Base-by-base conservation (phyloP, 2,329 filamentous ascomycete genomes). In the Aspergillus clavatus region DNA sequence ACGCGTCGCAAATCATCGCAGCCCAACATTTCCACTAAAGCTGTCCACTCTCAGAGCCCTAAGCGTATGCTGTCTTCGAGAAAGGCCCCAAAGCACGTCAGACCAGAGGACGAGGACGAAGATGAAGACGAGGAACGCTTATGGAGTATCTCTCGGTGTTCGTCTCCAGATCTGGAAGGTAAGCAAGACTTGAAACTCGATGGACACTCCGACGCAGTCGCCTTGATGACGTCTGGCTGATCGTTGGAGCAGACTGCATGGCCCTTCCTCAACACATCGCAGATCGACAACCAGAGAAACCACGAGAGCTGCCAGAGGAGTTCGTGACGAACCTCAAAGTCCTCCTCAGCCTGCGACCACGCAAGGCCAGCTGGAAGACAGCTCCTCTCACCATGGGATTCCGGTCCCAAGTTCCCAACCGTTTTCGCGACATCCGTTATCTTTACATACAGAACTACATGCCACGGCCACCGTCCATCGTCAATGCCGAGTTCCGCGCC, bases 1-100 rank as follows among this genome's bases (percentile, higher is more conserved):
- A 55, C 57, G 40, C 61, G 66, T 26, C 62, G 64, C 46, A 68
- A 64, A 47, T 69, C 66, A 6, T 65, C 66, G 4, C 65, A 68
- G 43, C 46, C 58, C 12, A 54, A 59, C 7, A 58, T 59, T n/a
- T 37, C 43, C 12, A 37, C 50, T 28, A 47, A 41, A 26, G 47
- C 44, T 21, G 51, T 43, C 6, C 50, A 46, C 18, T 39, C 35
- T 16, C 47, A 51, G 33, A 56, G 51, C 14, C 48, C 47, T 8
- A 42, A 46, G 11, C 37, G 38, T 4, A 47, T n/a, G 12, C 24
- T 29, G 7, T 40, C 40, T 21, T 33, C 39, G 40, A 43, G 42
- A 23, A 46, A 43, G 40, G n/a, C 24, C 19, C 42, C 19, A 27
- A 22, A 28, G 8, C 45, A 35, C 11, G 31, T 28, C n/a, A 27